Evolutionary conservation across 1,284 basidiomycete species (phyloP), one percentile per base, ranked within the genome.

Genomic region (Sanguinoderma infundibulare): DNA sequence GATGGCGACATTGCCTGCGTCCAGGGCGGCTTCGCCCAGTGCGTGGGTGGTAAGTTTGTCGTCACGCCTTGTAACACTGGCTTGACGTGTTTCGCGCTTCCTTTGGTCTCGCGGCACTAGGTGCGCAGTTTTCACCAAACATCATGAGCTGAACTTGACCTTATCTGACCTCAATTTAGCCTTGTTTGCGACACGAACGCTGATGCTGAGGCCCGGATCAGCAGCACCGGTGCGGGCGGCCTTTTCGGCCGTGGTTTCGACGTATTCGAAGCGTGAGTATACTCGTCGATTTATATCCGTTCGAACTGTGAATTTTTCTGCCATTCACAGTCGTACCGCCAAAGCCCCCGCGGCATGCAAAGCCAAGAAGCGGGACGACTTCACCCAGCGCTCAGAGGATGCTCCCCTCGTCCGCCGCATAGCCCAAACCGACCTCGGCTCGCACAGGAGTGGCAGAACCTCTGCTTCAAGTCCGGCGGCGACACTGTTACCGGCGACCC

Each of bases 201-300:
- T 30, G 86, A 87, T 70, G 82, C 81, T 9, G 58, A 68, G 15
- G 73, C 81, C 12, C 77, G 84, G 38, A 85, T 87, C 62, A 72
- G 76, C 15, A 77, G 76, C 3, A 81, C 83, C 30, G 84, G 84
- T 47, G 83, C 79, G 6, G 71, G 74, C 26, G 72, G 74, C 32
- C 35, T 75, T 24, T 71, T 62, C 32, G 64, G 61, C 39, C 64
- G 64, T 40, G 64, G 61, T 39, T 61, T 51, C 69, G 72, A 55
- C 39, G 53, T 53, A 39, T 60, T 51, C 30, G 35, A 35, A 10
- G 35, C 38, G 38, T 39, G 17, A 39, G 38, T 39, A 10, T n/a
- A 14, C n/a, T n/a, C n/a, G n/a, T n/a, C n/a, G n/a, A n/a, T n/a
- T n/a, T n/a, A n/a, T n/a, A n/a, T n/a, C n/a, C n/a, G n/a, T n/a